Percentiles rank a stretch among this genome's conserved stretches.
phyloP scores from a whole-genome alignment of 2,329 filamentous ascomycete species.

The Scortechinia acanthostroma region DNA sequence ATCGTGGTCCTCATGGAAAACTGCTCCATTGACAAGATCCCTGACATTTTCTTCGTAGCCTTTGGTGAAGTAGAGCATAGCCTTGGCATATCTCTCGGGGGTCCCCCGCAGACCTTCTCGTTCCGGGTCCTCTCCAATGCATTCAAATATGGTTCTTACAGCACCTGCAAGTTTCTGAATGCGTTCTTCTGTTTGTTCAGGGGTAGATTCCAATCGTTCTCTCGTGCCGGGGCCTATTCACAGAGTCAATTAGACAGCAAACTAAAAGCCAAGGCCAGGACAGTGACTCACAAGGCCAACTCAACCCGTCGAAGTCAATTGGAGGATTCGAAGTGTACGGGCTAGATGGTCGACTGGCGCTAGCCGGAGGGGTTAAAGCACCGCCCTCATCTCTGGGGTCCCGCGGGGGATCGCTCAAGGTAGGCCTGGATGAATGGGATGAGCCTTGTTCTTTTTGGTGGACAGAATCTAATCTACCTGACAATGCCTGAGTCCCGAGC shows the following conservation, averaged over 20 bases:
- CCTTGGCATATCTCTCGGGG: conserved; percentile 61
- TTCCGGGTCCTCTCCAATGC: conserved; percentile 16
- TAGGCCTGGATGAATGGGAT: conserved; percentile 8
- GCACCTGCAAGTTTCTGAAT: conserved; percentile 2
- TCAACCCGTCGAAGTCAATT: conserved; percentile 40
- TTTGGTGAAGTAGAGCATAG: conserved; percentile 67
- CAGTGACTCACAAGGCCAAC: conserved; percentile 35
- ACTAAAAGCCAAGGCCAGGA: background rate
- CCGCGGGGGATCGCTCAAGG: conserved; percentile 38
- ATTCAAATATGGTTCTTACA: conserved; percentile 13
- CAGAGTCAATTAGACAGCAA: background rate
- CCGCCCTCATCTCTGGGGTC: conserved; percentile 40
- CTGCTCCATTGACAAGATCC: conserved; percentile 60
- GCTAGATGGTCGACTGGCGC: conserved; percentile 36
- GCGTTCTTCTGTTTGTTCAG: background rate
- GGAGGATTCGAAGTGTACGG: conserved; percentile 38
- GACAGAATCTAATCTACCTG: too few relatives aligned
- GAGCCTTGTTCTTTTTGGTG: too few relatives aligned
- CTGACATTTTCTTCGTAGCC: conserved; percentile 66
- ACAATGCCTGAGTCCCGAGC: too few relatives aligned
- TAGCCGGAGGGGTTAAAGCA: conserved; percentile 39
- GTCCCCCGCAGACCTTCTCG: conserved; percentile 14
- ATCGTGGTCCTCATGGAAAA: conserved; percentile 67
- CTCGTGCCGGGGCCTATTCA: background rate
- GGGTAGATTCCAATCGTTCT: background rate